Evolutionary conservation across 1,284 basidiomycete species (phyloP), one percentile per base, ranked within the genome.

Genomic region (Polyporus tsugae): DNA sequence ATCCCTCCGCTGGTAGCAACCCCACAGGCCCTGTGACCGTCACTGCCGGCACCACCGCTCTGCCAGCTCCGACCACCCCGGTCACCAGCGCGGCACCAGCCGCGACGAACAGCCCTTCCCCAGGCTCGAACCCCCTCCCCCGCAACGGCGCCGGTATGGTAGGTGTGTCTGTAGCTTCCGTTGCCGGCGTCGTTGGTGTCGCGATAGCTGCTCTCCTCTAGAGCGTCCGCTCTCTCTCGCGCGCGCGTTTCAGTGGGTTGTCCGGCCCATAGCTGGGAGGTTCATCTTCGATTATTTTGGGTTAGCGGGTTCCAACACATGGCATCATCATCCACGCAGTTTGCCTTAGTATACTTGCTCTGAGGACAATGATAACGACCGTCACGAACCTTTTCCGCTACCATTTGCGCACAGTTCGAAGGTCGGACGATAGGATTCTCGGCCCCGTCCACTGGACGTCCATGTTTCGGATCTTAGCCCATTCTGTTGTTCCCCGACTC

Each of bases 141-240:
- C 41, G 35, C 35, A 55, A 55, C 46, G 62, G 64, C 15, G 70
- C 67, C n/a, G 62, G 64, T 10, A 13, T 46, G 36, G 60, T 57
- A 6, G 44, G 36, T n/a, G 62, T 59, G 15, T 68, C 66, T 11
- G 60, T 60, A n/a, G 64, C 53, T 5, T 66, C 66, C 7, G 17
- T 70, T 11, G 41, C 46, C 11, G 63, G 64, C 15, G 66, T 38
- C 15, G 61, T 63, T 7, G 66, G 64, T 25, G 62, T 38, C 25
- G 33, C 60, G 29, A 29, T 68, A 55, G 38, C 22, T 10, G 64
- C 42, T 11, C 17, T 69, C 17, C n/a, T 35, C 17, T 35, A 58
- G 42, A 42, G 52, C 52, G 25, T 19, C 41, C 15, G 41, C 41
- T 49, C 46, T 49, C 13, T 33, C 25, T 53, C 25, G 15, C 29